Conservation (phyloP, 257 asterid genomes). For the Leptodermis oblonga region DNA sequence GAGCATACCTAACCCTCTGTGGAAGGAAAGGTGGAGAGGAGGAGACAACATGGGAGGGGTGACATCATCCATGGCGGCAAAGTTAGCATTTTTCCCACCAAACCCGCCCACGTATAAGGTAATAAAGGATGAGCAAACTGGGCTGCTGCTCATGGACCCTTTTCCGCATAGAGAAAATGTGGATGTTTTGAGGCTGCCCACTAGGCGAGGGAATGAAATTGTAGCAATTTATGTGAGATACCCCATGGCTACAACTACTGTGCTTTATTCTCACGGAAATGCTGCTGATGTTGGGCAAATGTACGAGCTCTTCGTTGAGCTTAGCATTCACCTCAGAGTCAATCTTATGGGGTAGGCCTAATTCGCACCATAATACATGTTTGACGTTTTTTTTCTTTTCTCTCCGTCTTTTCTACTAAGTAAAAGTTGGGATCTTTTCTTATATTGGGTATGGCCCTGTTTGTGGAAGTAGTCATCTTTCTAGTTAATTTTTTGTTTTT, state of each 20-base stretch:
- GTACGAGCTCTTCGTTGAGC: slow-evolving; percentile 90
- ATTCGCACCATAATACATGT: too few relatives aligned
- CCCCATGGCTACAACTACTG: slow-evolving; percentile 83
- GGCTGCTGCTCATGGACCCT: slow-evolving; percentile 64
- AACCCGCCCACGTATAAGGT: slow-evolving; percentile 76
- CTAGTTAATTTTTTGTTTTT: neutral
- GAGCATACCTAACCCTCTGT: slow-evolving; percentile 12
- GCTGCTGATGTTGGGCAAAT: slow-evolving; percentile 97
- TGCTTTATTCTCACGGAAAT: slow-evolving; percentile 90
- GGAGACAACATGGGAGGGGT: slow-evolving; percentile 86
- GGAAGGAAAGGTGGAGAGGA: slow-evolving; percentile 9
- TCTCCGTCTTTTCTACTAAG: too few relatives aligned
- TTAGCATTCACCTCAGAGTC: slow-evolving; percentile 82
- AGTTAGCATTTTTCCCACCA: slow-evolving; percentile 91
- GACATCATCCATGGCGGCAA: slow-evolving; percentile 98
- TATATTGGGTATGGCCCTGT: neutral
- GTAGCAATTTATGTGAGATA: slow-evolving; percentile 73
- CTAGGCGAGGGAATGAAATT: slow-evolving; percentile 82
- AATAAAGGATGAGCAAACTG: slow-evolving; percentile 47
- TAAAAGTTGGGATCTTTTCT: too few relatives aligned
- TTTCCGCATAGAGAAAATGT: slow-evolving; percentile 92
- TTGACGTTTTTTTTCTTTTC: too few relatives aligned
- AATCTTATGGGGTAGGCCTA: slow-evolving; percentile 75
- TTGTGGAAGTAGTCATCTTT: neutral
- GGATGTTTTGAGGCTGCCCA: slow-evolving; percentile 66